Evolutionary conservation across 1,284 basidiomycete genomes (phyloP).

Genomic region (Fistulinella staudtii): DNA sequence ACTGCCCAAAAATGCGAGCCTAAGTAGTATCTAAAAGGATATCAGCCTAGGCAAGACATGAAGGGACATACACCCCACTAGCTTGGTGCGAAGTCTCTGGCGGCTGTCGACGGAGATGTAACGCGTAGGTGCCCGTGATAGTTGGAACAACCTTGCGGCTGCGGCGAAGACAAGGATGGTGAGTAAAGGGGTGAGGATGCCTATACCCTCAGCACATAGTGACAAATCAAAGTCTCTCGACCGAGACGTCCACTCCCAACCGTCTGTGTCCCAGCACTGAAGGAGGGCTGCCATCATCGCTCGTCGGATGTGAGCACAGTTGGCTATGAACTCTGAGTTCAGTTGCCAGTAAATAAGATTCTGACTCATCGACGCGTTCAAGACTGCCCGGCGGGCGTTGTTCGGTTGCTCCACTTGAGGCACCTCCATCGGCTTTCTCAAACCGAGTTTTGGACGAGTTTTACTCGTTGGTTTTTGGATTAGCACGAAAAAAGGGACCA

Average conservation of each 20-base stretch:
- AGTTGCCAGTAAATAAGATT: too few relatives aligned
- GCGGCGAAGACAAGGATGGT: slow-evolving; percentile 43
- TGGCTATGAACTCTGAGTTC: too few relatives aligned
- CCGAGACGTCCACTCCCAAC: slow-evolving; percentile 62
- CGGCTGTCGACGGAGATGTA: slow-evolving; percentile 40
- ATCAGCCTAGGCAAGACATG: background rate
- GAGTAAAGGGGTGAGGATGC: slow-evolving; percentile 54
- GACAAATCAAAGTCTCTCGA: slow-evolving; percentile 75
- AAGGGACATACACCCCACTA: slow-evolving; percentile 39
- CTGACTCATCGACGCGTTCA: too few relatives aligned
- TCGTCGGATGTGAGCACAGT: too few relatives aligned
- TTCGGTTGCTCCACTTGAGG: too few relatives aligned
- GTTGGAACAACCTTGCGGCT: slow-evolving; percentile 25
- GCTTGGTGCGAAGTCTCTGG: slow-evolving; percentile 54
- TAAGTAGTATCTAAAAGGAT: slow-evolving; percentile 41
- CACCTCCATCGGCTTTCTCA: too few relatives aligned
- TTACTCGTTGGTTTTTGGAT: too few relatives aligned
- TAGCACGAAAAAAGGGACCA: too few relatives aligned
- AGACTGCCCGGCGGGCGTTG: too few relatives aligned
- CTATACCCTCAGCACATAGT: slow-evolving; percentile 78
- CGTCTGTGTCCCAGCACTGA: slow-evolving; percentile 50
- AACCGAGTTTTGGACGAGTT: too few relatives aligned
- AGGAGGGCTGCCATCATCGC: slow-evolving; percentile 37
- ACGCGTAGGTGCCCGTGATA: slow-evolving; percentile 23
- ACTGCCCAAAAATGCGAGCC: slow-evolving; percentile 41